Evolutionary conservation across 2,329 filamentous ascomycete species (phyloP), one percentile per base, ranked within the genome.

Genomic region (Meredithiella fracta): DNA sequence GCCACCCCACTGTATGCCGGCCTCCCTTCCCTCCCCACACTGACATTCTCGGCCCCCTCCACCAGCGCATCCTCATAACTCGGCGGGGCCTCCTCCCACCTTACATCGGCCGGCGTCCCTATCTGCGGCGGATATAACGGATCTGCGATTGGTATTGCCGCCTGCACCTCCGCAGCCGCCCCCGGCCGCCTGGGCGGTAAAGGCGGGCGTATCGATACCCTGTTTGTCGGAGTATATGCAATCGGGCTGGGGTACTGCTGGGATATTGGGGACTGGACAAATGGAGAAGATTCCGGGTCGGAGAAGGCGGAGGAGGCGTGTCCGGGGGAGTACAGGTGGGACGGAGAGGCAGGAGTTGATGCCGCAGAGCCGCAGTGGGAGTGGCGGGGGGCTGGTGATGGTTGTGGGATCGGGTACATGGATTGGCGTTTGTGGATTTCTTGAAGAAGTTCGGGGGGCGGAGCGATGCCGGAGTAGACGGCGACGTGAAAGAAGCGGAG

Each of bases 11-110:
- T 44, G n/a, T n/a, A 44, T n/a, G 4, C 40, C 20, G 15, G 26
- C 31, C 49, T 26, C 50, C 47, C 50, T 31, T 51, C 51, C 14
- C 44, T 57, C 14, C 50, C 42, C 26, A 70, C 75, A 62, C 81
- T 78, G 14, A 56, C 55, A 65, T 79, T 78, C 56, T 79, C 83
- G 60, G 92, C 69, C 58, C 82, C 79, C 61, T 86, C 83, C 5
- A 88, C 89, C 69, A 96, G 83, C 11, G 88, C 89, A 68, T 96
- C 90, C 68, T 95, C 89, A 65, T 97, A 97, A 64, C 87, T 95
- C 6, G 90, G 90, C 17, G 91, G 90, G n/a, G 88, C 86, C 56
- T 92, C 88, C 31, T 87, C 83, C 60, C 78, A 73, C 0, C 66
- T 64, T 17, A 71, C 67, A 1, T 66, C 73, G 1, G 67, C 70